Base-by-base conservation (phyloP, 2,329 filamentous ascomycete genomes). In the Acrocalymma vagum region DNA sequence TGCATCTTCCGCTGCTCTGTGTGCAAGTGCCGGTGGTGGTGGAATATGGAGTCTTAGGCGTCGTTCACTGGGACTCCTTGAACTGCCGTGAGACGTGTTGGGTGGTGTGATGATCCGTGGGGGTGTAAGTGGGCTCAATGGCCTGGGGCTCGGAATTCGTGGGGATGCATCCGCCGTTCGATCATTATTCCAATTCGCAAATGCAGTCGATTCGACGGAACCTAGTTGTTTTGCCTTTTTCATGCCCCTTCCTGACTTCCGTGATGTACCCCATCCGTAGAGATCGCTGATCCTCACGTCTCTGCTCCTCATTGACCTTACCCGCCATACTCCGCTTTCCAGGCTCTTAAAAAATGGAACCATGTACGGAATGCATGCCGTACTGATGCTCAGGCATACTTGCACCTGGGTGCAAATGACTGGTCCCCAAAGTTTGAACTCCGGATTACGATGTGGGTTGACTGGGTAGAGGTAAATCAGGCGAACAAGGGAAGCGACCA, bases 301-400 rank as follows among this genome's bases (percentile, higher is more conserved):
- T 35, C 42, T 55, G 10, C 50, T 55, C 25, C 45, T 47, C 1
- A 46, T 33, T 16, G 48, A 45, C 7, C 53, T 40, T 9, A 48
- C 42, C 25, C 53, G 45, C 30, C 51, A 51, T 8, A 55, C 32
- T 5, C 41, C 52, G 3, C 46, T 40, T 11, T 62, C 57, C 1
- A 58, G 21, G 16, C 45, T 44, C 22, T 54, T 55, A 31, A 66
- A 62, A 30, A 61, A 60, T 1, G 60, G 58, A 6, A 63, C 52
- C 54, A 69, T 61, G 29, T 62, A 66, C 5, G 62, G 65, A 21
- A 69, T 62, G 34, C 63, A 64, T 20, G 62, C 64, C 6, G 65
- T 69, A 6, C 49, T 53, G 17, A 69, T 61, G 26, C 55, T 59
- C 5, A 60, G 32, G 26, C 57, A 65, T 2, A 65, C 51, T 9